Base-by-base conservation (phyloP, 306 rosid species). In the Vachellia pachyceras region DNA sequence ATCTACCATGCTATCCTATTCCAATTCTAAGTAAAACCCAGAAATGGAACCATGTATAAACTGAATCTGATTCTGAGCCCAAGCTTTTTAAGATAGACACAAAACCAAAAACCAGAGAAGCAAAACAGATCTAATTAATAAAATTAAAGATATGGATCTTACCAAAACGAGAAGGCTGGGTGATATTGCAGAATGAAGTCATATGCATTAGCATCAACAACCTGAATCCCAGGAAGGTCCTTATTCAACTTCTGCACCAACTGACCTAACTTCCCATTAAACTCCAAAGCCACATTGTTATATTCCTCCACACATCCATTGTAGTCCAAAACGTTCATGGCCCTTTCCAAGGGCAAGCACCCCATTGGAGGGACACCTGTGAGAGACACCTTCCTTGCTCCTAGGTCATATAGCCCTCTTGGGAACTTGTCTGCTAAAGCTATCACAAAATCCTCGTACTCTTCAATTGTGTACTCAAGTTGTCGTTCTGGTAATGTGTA, bases 291-390 rank as follows among this genome's bases (percentile, higher is more conserved):
- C 20, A 92, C 83, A 5, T 79, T 37, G 67, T 90, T 92, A 82
- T 86, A 86, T 18, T 20, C 50, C 29, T 83, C 84, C 12, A 50
- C 79, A 68, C 94, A 88, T 15, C 83, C 85, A 79, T 90, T 81
- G 35, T 40, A 3, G 3, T 80, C 88, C 79, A 87, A 4, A 25
- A 92, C 12, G 50, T 92, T 88, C 1, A 61, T 47, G 46, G 89
- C 5, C 68, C 97, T 88, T 64, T 88, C 91, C 3, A 92, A 68
- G 23, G 92, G 97, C 65, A 92, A 70, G 74, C 97, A 92, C 71
- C 94, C 94, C 92, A 88, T 87, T 0, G 94, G 94, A 77, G 89
- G 88, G 18, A 83, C 68, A 63, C 92, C 94, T 10, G 91, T 82
- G 0, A 92, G 84, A n/a, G 91, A 81, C 46, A 90, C 82, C 57